Conservation (phyloP, 345 rosid species). For the Pelargonium nanum region DNA sequence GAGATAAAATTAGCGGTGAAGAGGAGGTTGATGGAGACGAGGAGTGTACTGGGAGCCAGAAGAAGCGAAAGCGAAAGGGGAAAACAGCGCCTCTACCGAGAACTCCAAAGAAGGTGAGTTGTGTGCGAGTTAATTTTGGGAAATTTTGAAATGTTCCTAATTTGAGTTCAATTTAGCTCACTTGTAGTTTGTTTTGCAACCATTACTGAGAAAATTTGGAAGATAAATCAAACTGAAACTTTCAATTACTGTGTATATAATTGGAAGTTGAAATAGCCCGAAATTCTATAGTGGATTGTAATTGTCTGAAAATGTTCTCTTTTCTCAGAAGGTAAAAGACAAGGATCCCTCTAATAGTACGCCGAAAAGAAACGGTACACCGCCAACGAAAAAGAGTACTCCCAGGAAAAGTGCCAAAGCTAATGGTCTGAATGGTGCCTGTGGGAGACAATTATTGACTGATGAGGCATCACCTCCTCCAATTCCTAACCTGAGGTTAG, state of each 20-base stretch:
- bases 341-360: conserved; percentile 42
- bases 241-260: neutral
- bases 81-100: conserved; percentile 30
- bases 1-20: conserved; percentile 16
- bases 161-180: neutral
- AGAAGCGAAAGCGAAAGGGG: conserved; percentile 36
- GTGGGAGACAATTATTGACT: conserved; percentile 11
- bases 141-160: neutral
- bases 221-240: neutral
- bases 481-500: conserved; percentile 48
- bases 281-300: neutral
- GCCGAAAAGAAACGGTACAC: conserved; percentile 18
- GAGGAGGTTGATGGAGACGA: conserved; percentile 27
- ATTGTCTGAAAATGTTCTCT: neutral
- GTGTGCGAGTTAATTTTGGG: neutral
- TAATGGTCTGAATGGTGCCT: conserved; percentile 23
- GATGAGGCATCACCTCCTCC: conserved; percentile 19
- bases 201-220: neutral
- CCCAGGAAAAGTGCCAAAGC: conserved; percentile 23
- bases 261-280: neutral
- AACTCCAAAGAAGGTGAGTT: conserved; percentile 41
- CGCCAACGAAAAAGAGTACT: neutral
- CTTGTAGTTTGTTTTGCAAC: neutral
- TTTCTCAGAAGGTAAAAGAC: conserved; percentile 16
- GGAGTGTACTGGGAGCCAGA: conserved; percentile 45